Evolutionary conservation across 257 asterid species (phyloP).

Genomic region (Schizonepeta tenuifolia): DNA sequence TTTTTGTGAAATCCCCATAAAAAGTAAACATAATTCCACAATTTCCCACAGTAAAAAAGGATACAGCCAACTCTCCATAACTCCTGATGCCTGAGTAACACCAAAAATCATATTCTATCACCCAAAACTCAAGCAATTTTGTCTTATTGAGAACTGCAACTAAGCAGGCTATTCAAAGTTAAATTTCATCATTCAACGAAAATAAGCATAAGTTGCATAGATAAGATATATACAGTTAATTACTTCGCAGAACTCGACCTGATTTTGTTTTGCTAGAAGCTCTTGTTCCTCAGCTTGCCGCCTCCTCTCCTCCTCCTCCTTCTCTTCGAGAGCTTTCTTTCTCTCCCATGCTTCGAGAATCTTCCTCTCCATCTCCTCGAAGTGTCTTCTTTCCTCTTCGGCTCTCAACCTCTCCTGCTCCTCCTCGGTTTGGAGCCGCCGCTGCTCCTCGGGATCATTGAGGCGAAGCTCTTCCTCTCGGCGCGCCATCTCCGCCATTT

Average conservation of each 20-base stretch:
- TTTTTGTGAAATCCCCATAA: not conserved
- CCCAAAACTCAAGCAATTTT: not conserved
- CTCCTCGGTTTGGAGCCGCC: conserved; percentile 68
- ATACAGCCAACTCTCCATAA: not conserved
- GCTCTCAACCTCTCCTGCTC: conserved; percentile 69
- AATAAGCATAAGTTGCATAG: not conserved
- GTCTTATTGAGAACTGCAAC: conserved; percentile 1
- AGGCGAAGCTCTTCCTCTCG: conserved; percentile 70
- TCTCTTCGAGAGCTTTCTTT: conserved; percentile 54
- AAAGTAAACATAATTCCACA: not conserved
- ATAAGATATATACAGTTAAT: not conserved
- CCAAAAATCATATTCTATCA: conserved; percentile 8
- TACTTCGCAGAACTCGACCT: conserved; percentile 42
- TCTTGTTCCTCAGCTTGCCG: conserved; percentile 54
- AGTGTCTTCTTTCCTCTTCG: conserved; percentile 69
- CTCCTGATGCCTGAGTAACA: not conserved
- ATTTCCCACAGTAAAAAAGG: not conserved
- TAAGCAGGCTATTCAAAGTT: not conserved
- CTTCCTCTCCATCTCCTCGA: conserved; percentile 79
- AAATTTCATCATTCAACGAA: not conserved
- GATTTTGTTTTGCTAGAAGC: conserved; percentile 43
- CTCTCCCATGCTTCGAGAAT: conserved; percentile 73
- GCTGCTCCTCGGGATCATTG: conserved; percentile 77
- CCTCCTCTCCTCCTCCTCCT: conserved; percentile 63
- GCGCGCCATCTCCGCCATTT: conserved; percentile 71